Base-by-base conservation (phyloP, 1,284 basidiomycete species). In the Garcileccinum viscosum region DNA sequence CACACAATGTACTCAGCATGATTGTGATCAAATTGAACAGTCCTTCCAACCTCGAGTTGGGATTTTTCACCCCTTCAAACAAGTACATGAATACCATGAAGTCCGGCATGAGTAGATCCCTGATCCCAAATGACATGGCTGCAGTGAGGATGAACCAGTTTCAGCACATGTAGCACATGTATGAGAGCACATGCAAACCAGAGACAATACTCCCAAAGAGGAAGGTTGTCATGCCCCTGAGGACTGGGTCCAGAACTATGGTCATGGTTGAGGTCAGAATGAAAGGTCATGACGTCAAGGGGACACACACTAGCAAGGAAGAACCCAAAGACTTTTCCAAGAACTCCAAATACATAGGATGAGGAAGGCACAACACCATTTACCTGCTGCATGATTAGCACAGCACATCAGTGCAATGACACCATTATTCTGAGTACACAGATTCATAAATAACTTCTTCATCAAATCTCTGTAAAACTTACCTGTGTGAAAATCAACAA, bases 181-280 rank as follows among this genome's bases (percentile, higher is more conserved):
- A 89, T 2, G 90, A 85, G 40, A 97, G 83, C 4, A 97, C 91
- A 42, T 92, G 88, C 47, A 94, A 70, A 62, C 95, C 94, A 0
- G 92, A 93, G 19, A 86, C 84, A 27, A 93, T 91, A 53, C 83
- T 87, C 0, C 89, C 88, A 69, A 91, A 91, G 63, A 93, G 83
- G 82, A 93, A 94, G 3, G 93, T 94, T 17, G 93, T 95, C 3
- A 95, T 92, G 6, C 94, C 94, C 4, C 95, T 95, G 1, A 96
- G 86, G 12, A 96, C 93, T 0, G 93, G 83, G 72, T 93, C 91
- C 1, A 95, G 95, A 63, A 72, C 77, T 79, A 60, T 24, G 1
- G 50, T 37, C 5, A 19, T 27, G 30, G 30, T 32, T 32, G 37
- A 38, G 37, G n/a, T 62, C 17, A 32, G 17, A 62, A 62, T 14